Evolutionary conservation across 108 stramenopile genomes (phyloP), one percentile per base, ranked within the genome.

Genomic region (Nitzschia sp.): DNA sequence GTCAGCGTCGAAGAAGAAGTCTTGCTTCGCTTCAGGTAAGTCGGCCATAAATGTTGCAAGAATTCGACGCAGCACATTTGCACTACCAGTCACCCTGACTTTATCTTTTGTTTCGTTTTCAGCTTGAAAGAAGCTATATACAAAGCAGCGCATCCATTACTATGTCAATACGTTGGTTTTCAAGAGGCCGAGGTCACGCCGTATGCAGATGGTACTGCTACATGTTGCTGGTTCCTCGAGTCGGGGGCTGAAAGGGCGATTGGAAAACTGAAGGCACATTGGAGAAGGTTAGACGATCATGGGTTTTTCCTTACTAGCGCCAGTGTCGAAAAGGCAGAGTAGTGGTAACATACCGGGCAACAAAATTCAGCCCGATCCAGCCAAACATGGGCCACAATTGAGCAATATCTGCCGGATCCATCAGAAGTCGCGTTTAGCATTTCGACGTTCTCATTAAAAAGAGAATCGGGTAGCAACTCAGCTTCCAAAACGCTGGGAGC

Each of bases 101-200:
- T 42, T 13, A 9, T 13, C 30, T 18, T 6, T 36, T 26, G 13
- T 17, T 26, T 17, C 51, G 2, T 30, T 31, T 23, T 17, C n/a
- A 85, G 89, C 56, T 70, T 95, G 17, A 95, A 95, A 58, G 93
- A 95, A 64, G 84, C 86, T 32, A 74, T 95, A 15, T 95, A 95
- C 81, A 95, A 95, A 72, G 90, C 93, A 4, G 82, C 85, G 73
- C 87, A 95, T 65, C 90, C 93, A 47, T 64, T 90, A 36, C 49
- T 92, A 1, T 84, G 85, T 67, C 86, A 92, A 61, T 92, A 91
- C 54, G 89, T 92, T 36, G 90, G 90, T 26, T 90, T 95, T 61
- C 86, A 89, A 66, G 87, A 95, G 61, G 93, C 86, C 3, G 91
- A 92, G 71, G 80, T 90, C 21, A 81, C 78, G 47, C 93, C 93